Base-by-base conservation (phyloP, 2,329 filamentous ascomycete species). In the Colletotrichum echinochloae region DNA sequence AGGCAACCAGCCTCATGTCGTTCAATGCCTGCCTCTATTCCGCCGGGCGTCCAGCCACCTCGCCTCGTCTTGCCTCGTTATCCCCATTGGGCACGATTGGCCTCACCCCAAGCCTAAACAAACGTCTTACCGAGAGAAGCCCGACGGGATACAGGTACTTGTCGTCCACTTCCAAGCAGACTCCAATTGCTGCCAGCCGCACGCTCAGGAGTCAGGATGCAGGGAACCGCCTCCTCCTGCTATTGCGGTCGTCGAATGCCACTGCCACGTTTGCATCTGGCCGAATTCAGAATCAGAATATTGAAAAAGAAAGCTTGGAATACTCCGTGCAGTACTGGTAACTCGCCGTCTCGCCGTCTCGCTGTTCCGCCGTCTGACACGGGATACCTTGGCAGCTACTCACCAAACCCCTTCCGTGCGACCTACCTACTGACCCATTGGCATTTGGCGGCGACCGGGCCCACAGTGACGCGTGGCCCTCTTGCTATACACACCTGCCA, bases 381-480 rank as follows among this genome's bases (percentile, higher is more conserved):
- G n/a, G n/a, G n/a, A n/a, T n/a, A n/a, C n/a, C n/a, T n/a, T n/a
- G n/a, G 39, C 14, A 18, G 39, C 20, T 1, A 23, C 39, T 35
- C 57, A 26, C 41, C 35, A 59, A 44, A 11, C 41, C 41, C 33
- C 18, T 28, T 59, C 46, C 64, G 12, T 33, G 8, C 20, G n/a
- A n/a, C n/a, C n/a, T n/a, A n/a, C n/a, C n/a, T n/a, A n/a, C n/a
- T n/a, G n/a, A n/a, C n/a, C n/a, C n/a, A 62, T 62, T 63, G 64
- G 64, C 51, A 48, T 30, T 59, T 44, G 49, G 59, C 57, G 33
- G 35, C 26, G 9, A 30, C 7, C n/a, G 33, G 67, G 26, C 37
- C 67, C 67, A 63, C 37, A 59, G 64, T 33, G 67, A 70, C 67
- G 67, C 67, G 67, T 70, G 67, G 67, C 67, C 60, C 33, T 37